These are phyloP conservation scores for Cicer cuneatum DNA, from an alignment of 306 rosid genomes.

Conservation along the genomic window DNA sequence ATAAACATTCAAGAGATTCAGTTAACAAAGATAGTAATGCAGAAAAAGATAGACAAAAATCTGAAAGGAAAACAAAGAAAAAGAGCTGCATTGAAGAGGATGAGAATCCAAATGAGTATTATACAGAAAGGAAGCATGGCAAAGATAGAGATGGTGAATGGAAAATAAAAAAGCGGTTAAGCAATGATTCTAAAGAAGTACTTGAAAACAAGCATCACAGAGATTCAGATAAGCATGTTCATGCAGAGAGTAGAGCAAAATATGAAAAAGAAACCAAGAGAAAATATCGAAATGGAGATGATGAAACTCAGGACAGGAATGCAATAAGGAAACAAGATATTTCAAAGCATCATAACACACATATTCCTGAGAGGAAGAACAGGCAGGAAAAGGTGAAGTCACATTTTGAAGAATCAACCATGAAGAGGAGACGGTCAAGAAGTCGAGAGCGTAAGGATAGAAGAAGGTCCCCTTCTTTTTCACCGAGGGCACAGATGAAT, in stretches of 20 bases:
- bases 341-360: slow-evolving; percentile 49
- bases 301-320: slow-evolving; percentile 55
- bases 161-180: slow-evolving; percentile 37
- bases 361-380: slow-evolving; percentile 56
- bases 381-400: slow-evolving; percentile 53
- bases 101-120: slow-evolving; percentile 53
- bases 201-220: slow-evolving; percentile 63
- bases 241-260: slow-evolving; percentile 52
- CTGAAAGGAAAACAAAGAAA: slow-evolving; percentile 66
- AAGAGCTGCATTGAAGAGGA: slow-evolving; percentile 55
- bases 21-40: slow-evolving; percentile 54
- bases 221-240: slow-evolving; percentile 59
- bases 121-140: slow-evolving; percentile 55
- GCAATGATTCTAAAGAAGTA: slow-evolving; percentile 50
- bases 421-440: slow-evolving; percentile 69
- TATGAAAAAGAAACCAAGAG: slow-evolving; percentile 69
- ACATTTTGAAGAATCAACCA: slow-evolving; percentile 60
- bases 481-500: slow-evolving; percentile 58
- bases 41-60: slow-evolving; percentile 52
- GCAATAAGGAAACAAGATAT: slow-evolving; percentile 57
- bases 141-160: slow-evolving; percentile 43
- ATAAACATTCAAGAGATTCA: slow-evolving; percentile 58
- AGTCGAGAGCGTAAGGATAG: slow-evolving; percentile 63
- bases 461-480: slow-evolving; percentile 61
- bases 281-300: slow-evolving; percentile 60